phyloP scores from a whole-genome alignment of 768 basidiomycete species.

The Kwoniella pini region DNA sequence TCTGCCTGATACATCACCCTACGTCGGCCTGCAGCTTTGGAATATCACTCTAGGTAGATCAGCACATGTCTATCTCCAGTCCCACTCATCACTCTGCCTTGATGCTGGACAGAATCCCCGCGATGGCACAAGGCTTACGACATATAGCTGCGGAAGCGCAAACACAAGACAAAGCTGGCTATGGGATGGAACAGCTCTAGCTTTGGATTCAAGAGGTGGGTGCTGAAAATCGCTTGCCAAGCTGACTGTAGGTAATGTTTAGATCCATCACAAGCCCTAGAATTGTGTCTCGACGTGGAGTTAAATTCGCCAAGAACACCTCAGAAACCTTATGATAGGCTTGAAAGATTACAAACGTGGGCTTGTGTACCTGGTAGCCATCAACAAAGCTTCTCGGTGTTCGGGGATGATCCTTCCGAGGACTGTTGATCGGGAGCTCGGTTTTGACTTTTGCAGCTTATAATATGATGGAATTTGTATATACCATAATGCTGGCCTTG shows the following conservation, averaged over 20 bases:
- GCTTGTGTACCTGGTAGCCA: slow-evolving; percentile 4
- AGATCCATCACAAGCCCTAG: not conserved
- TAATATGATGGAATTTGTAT: too few species aligned
- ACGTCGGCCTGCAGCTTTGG: slow-evolving; percentile 16
- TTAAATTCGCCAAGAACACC: not conserved
- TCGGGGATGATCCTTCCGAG: not conserved
- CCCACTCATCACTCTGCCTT: slow-evolving; percentile 5
- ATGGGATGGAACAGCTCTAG: not conserved
- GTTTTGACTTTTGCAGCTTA: too few species aligned
- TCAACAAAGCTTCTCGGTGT: slow-evolving; percentile 13
- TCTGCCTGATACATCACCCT: slow-evolving; percentile 7
- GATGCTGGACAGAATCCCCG: slow-evolving; percentile 8
- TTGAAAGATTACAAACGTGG: slow-evolving; percentile 7
- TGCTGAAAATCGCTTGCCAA: not conserved
- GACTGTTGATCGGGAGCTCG: too few species aligned
- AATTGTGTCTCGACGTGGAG: slow-evolving; percentile 10
- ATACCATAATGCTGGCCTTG: too few species aligned
- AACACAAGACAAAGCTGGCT: not conserved
- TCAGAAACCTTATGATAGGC: not conserved
- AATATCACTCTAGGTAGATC: slow-evolving; percentile 4
- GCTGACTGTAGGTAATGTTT: not conserved
- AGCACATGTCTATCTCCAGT: not conserved
- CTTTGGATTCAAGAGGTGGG: slow-evolving; percentile 6
- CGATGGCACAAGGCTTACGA: not conserved
- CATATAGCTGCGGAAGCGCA: slow-evolving; percentile 3